These are phyloP conservation scores for Boletus reticuloceps DNA, from an alignment of 768 basidiomycete genomes.

Conservation along the genomic window DNA sequence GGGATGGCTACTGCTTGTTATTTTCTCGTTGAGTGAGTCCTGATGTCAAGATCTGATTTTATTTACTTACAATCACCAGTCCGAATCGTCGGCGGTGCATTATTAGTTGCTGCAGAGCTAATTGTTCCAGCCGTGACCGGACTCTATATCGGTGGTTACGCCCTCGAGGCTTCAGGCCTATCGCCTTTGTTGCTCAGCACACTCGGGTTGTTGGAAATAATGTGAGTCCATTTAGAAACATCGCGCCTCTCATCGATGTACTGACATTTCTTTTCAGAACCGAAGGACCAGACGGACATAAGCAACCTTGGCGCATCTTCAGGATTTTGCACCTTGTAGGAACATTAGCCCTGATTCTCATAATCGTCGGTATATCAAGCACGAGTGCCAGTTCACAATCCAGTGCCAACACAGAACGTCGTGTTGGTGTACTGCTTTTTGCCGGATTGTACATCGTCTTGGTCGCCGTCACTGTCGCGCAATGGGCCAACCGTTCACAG, in stretches of 20 bases:
- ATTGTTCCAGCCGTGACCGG: conserved; percentile 37
- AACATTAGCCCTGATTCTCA: conserved; percentile 28
- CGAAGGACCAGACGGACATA: conserved; percentile 26
- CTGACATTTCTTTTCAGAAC: conserved; percentile 21
- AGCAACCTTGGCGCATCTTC: conserved; percentile 10
- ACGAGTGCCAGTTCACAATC: conserved; percentile 16
- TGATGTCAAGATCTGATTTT: not conserved
- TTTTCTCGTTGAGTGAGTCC: conserved; percentile 56
- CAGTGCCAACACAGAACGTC: conserved; percentile 27
- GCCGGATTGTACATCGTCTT: conserved; percentile 40
- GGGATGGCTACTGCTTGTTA: conserved; percentile 66
- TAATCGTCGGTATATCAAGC: conserved; percentile 32
- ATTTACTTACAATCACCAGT: conserved; percentile 35
- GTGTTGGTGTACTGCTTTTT: conserved; percentile 35
- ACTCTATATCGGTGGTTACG: conserved; percentile 52
- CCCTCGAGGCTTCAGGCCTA: conserved; percentile 38
- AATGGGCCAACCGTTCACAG: conserved; percentile 48
- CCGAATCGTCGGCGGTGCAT: conserved; percentile 54
- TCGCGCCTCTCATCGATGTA: not conserved
- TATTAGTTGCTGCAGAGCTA: conserved; percentile 55
- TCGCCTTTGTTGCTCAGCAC: conserved; percentile 39
- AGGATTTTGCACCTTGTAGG: conserved; percentile 31
- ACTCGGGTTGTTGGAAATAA: conserved; percentile 34
- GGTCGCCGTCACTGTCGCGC: conserved; percentile 45
- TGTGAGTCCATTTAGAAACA: conserved; percentile 27